A percentile compares a stretch with the other conserved stretches of the same genome.
Conservation (phyloP, 768 basidiomycete species). For the Mycena filopes region DNA sequence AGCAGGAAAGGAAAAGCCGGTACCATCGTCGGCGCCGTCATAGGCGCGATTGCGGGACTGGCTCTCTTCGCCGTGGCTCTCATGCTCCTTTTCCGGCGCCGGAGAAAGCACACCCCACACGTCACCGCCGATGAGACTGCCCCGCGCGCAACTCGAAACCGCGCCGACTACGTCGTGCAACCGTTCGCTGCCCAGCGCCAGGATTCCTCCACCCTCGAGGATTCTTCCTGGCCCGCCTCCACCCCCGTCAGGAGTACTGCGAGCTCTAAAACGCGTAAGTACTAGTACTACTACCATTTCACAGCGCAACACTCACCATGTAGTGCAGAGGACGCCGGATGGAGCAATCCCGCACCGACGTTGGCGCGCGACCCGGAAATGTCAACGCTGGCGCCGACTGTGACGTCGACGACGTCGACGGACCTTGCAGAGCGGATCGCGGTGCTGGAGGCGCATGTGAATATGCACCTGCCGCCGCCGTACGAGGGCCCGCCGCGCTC, state of each 20-base stretch:
- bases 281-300: no score
- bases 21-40: neutral
- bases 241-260: neutral
- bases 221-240: neutral
- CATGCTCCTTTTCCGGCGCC: neutral
- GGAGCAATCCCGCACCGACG: no score
- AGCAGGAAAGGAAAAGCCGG: neutral
- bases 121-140: no score
- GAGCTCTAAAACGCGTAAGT: no score
- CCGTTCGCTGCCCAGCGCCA: neutral
- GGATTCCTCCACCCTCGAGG: neutral
- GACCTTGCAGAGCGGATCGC: neutral
- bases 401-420: no score
- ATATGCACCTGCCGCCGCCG: neutral
- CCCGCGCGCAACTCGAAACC: neutral
- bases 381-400: no score
- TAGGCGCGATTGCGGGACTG: neutral
- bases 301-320: no score
- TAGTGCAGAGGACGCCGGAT: no score
- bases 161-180: neutral
- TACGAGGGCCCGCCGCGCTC: neutral
- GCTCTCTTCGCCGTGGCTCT: neutral
- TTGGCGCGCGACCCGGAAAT: no score
- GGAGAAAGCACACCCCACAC: neutral
- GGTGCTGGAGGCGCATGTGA: slow-evolving; percentile 1